Percentiles rank a stretch among this genome's conserved stretches.
phyloP scores from a whole-genome alignment of 2,329 filamentous ascomycete genomes.

The Chlorencoelia australis region DNA sequence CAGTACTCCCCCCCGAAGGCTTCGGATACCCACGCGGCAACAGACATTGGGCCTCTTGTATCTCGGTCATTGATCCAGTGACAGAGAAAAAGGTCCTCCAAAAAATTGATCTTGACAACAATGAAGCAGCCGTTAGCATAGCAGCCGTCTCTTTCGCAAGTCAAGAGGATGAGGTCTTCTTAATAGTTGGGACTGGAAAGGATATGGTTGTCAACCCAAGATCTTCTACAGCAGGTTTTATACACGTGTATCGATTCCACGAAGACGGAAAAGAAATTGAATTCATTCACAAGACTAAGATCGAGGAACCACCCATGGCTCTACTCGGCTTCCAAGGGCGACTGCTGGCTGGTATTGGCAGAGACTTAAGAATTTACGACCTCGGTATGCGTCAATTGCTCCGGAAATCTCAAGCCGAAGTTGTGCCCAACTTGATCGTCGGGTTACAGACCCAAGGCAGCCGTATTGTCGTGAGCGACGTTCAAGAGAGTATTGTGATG shows the following conservation, averaged over 20 bases:
- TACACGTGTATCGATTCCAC: conserved; percentile 85
- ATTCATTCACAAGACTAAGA: conserved; percentile 92
- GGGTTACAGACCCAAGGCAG: conserved; percentile 83
- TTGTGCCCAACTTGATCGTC: conserved; percentile 73
- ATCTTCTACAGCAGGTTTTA: conserved; percentile 67
- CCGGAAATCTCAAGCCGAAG: conserved; percentile 78
- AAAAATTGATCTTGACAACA: conserved; percentile 74
- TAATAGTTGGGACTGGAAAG: conserved; percentile 91
- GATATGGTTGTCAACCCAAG: conserved; percentile 74
- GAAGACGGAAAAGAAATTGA: conserved; percentile 82
- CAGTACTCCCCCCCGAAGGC: conserved; percentile 62
- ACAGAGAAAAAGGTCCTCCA: conserved; percentile 63
- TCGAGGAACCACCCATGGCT: conserved; percentile 83
- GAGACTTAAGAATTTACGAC: conserved; percentile 78
- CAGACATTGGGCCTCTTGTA: conserved; percentile 91
- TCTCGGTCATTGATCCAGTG: conserved; percentile 81
- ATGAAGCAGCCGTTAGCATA: conserved; percentile 84
- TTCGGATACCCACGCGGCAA: conserved; percentile 81
- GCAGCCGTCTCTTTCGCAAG: conserved; percentile 78
- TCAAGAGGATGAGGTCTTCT: conserved; percentile 78
- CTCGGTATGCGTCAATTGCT: conserved; percentile 87
- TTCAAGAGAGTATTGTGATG: conserved; percentile 84
- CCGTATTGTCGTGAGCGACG: conserved; percentile 84
- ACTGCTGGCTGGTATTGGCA: conserved; percentile 75
- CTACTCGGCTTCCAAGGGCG: conserved; percentile 87